Percentiles rank a stretch among this genome's conserved stretches.
These are phyloP conservation scores for Chlamydomonas applanata DNA, from an alignment of 139 green algal genomes.

Conservation along the genomic window DNA sequence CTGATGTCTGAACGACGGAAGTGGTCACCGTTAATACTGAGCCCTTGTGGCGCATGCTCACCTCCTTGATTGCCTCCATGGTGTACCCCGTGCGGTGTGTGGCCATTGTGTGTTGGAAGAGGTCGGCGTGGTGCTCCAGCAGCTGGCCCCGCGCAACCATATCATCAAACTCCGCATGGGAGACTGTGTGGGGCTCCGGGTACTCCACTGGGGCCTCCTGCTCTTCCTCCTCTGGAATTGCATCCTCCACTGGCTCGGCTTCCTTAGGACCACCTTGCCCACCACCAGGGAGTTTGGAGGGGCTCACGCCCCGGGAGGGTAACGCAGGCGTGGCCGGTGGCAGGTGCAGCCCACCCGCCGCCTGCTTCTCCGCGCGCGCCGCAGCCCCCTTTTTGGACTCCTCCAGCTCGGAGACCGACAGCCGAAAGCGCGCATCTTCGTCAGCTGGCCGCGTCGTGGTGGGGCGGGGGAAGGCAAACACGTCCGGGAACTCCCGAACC, in stretches of 20 bases:
- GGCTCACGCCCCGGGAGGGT: no score
- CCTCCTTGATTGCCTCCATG: slow-evolving; percentile 33
- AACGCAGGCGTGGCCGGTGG: no score
- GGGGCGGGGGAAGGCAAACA: slow-evolving; percentile 64
- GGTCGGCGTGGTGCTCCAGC: slow-evolving; percentile 42
- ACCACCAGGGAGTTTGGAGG: no score
- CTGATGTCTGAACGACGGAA: no score
- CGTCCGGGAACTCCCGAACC: slow-evolving; percentile 70
- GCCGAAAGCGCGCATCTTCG: slow-evolving; percentile 12
- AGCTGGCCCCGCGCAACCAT: slow-evolving; percentile 12
- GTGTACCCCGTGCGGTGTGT: slow-evolving; percentile 39
- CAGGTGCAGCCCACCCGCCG: background rate
- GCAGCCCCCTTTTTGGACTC: background rate
- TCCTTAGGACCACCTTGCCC: background rate
- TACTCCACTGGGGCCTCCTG: background rate
- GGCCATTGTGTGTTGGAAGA: slow-evolving; percentile 49
- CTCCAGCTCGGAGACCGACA: slow-evolving; percentile 4
- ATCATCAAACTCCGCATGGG: slow-evolving; percentile 28
- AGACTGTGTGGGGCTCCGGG: slow-evolving; percentile 18
- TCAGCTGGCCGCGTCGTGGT: slow-evolving; percentile 42
- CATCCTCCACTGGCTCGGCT: no score
- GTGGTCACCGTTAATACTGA: no score
- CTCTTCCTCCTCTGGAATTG: background rate
- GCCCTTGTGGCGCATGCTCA: no score
- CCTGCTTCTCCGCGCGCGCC: background rate